Evolutionary conservation across 768 basidiomycete genomes (phyloP).

Genomic region (Coprinopsis marcescibilis): DNA sequence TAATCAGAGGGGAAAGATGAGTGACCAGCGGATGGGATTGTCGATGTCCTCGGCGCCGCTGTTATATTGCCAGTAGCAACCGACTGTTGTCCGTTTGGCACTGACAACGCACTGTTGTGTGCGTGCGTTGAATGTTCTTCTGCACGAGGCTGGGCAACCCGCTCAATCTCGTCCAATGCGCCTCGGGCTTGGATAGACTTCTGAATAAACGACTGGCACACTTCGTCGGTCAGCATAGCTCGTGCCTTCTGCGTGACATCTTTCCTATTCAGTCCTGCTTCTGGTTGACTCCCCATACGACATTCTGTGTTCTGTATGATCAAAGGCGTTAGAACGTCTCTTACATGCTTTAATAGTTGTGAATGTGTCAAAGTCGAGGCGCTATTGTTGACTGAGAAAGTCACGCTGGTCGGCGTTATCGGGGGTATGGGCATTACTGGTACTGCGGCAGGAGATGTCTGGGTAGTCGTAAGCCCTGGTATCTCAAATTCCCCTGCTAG

Average conservation of each 20-base stretch:
- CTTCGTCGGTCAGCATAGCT: not conserved
- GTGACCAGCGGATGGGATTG: not conserved
- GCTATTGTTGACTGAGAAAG: not conserved
- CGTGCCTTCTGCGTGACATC: not conserved
- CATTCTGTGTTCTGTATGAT: constrained; percentile 4
- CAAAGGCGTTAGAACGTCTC: constrained; percentile 7
- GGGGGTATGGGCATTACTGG: no score
- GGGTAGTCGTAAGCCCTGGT: no score
- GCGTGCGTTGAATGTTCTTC: not conserved
- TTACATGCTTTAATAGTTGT: not conserved
- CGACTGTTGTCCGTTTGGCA: not conserved
- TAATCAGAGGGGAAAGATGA: not conserved
- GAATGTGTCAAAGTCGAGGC: not conserved
- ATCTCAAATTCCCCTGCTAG: no score
- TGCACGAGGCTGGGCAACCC: not conserved
- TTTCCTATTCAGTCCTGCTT: not conserved
- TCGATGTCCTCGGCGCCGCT: not conserved
- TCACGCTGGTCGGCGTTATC: not conserved
- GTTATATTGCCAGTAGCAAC: not conserved
- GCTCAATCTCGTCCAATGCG: not conserved
- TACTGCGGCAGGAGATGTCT: no score
- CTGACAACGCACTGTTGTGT: not conserved
- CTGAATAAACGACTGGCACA: not conserved
- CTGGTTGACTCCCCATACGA: constrained; percentile 2
- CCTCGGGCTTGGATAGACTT: not conserved